These are phyloP conservation scores for Tulasnella calospora DNA, from an alignment of 768 basidiomycete genomes.

Conservation along the genomic window DNA sequence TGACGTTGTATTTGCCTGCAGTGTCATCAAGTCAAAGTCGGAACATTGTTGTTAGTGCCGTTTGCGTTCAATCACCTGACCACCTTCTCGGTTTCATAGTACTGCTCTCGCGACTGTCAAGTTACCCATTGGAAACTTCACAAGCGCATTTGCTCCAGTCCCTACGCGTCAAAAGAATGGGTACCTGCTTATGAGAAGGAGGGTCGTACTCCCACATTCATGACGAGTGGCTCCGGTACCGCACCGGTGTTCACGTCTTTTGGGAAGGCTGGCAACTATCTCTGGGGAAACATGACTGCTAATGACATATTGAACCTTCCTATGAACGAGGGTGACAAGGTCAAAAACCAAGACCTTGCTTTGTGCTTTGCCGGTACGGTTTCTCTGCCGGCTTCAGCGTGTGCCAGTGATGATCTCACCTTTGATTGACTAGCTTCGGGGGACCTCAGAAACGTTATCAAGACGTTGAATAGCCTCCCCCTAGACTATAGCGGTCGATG, in stretches of 20 bases:
- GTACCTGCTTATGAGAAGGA: not conserved
- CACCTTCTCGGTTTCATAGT: not conserved
- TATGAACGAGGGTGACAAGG: constrained; percentile 30
- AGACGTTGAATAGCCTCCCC: constrained; percentile 45
- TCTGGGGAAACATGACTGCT: constrained; percentile 40
- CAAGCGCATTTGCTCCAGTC: constrained; percentile 38
- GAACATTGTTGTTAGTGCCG: not conserved
- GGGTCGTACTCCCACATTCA: not conserved
- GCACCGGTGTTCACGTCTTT: constrained; percentile 11
- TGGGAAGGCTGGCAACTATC: constrained; percentile 15
- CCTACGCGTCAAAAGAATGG: constrained; percentile 1
- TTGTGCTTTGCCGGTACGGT: constrained; percentile 22
- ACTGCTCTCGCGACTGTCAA: constrained; percentile 39
- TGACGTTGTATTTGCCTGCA: not conserved
- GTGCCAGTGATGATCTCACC: constrained; percentile 22
- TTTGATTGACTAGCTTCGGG: constrained; percentile 43
- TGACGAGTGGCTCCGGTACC: not conserved
- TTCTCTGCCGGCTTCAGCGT: not conserved
- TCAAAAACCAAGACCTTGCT: constrained; percentile 3
- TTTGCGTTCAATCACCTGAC: not conserved
- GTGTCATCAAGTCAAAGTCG: constrained; percentile 11
- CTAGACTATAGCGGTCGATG: constrained; percentile 41
- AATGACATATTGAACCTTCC: constrained; percentile 36
- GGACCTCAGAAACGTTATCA: constrained; percentile 45
- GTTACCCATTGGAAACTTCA: constrained; percentile 41